Evolutionary conservation across 805 yeast species (phyloP).

Genomic region (Saccharomycopsis javanensis): DNA sequence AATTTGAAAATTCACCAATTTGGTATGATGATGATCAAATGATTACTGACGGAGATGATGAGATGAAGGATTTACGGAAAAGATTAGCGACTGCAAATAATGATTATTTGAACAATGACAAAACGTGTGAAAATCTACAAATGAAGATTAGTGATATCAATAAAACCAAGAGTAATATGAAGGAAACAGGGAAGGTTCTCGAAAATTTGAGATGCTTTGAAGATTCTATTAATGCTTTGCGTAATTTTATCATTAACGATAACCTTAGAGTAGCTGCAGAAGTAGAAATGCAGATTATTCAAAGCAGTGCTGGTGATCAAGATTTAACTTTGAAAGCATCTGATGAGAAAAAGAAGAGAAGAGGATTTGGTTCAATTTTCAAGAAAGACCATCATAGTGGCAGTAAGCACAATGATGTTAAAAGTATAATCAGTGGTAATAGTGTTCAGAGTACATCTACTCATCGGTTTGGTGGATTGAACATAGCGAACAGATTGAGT

Average conservation of each 20-base stretch:
- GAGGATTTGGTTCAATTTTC: constrained; percentile 37
- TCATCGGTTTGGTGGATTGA: neutral
- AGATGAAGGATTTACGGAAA: constrained; percentile 46
- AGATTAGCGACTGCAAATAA: constrained; percentile 35
- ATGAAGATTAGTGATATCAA: constrained; percentile 22
- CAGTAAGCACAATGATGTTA: constrained; percentile 2
- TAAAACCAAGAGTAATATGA: constrained; percentile 29
- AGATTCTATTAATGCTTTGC: constrained; percentile 35
- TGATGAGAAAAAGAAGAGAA: constrained; percentile 48
- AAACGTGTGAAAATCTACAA: constrained; percentile 19
- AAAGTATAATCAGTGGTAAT: neutral
- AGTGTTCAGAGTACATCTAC: neutral
- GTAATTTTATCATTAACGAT: constrained; percentile 64
- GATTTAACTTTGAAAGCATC: constrained; percentile 52
- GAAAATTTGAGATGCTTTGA: constrained; percentile 22
- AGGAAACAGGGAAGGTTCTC: constrained; percentile 39
- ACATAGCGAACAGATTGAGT: neutral
- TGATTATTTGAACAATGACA: constrained; percentile 24
- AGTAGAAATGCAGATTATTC: constrained; percentile 86
- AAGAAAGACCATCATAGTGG: constrained; percentile 17
- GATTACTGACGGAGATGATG: constrained; percentile 47
- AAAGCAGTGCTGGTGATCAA: constrained; percentile 68
- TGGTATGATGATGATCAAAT: constrained; percentile 95
- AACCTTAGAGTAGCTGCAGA: constrained; percentile 63
- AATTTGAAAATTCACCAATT: constrained; percentile 77